Base-by-base conservation (phyloP, 2,329 filamentous ascomycete species). In the Claviceps pazoutovae region DNA sequence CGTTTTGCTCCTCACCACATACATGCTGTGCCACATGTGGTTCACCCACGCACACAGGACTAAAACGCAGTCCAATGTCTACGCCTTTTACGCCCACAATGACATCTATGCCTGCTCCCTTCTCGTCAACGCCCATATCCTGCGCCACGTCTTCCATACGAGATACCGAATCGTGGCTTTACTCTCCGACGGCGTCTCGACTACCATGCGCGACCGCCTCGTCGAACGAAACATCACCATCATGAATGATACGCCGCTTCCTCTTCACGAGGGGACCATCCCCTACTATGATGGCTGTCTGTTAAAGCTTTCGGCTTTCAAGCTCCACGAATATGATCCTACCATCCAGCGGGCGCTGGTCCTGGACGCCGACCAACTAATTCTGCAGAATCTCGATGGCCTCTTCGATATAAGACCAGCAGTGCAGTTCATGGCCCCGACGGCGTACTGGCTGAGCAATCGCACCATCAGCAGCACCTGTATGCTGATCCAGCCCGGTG, bases 31-130 rank as follows among this genome's bases (percentile, higher is more conserved):
- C 13, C 43, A 45, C 13, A 30, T 3, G 13, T 26, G 43, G 43
- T 14, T 6, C 9, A 7, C 16, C 6, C 13, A 23, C 43, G 19
- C 8, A 6, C 14, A 26, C 4, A 21, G 21, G 6, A 16, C 14
- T 16, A 9, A 16, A 23, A n/a, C 21, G 4, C 17, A 30, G 43
- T 26, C 51, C 7, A 56, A 56, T 46, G 53, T 56, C 42, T 58
- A 56, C 14, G 51, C 56, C 44, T 59, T 59, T 39, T 59, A 59
- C 50, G 57, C 57, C 17, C 54, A 54, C 4, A 45, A 54, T 19
- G 53, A 59, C 7, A 21, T 13, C 16, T 59, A 59, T 36, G 56
- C 56, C 16, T 59, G 54, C 51, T 59, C 56, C 5, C 50, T 54
- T 17, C 23, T 54, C 4, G 53, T 58, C 46, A 59, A 58, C 21